A percentile compares a stretch with the other conserved stretches of the same genome.
Evolutionary conservation across 108 stramenopile species (phyloP).

Genomic region (Ochromonas danica): DNA sequence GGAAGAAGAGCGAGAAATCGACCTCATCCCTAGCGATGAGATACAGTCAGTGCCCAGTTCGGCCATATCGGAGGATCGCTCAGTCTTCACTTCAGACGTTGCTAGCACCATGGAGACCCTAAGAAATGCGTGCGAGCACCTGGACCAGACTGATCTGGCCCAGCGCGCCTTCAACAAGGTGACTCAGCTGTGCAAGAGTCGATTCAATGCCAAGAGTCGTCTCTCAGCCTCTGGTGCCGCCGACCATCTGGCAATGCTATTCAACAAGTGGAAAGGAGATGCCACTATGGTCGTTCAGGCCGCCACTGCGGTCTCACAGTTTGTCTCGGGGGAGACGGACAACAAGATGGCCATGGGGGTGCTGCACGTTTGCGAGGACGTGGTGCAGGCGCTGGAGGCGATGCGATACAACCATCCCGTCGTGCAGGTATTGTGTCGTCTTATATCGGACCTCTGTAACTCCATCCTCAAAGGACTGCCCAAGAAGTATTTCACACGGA

Average conservation of each 20-base stretch:
- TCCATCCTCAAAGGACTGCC: neutral
- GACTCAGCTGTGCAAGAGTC: neutral
- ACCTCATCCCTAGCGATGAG: too few relatives aligned
- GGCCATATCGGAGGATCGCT: too few relatives aligned
- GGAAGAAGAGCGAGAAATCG: too few relatives aligned
- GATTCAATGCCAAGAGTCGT: neutral
- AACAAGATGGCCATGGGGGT: neutral
- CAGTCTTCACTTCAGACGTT: too few relatives aligned
- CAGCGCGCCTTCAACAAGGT: too few relatives aligned
- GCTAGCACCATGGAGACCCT: too few relatives aligned
- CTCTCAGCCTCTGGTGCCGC: neutral
- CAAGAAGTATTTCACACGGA: neutral
- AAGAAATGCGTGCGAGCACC: too few relatives aligned
- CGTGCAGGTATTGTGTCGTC: neutral
- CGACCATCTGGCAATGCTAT: neutral
- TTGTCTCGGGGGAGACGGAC: neutral
- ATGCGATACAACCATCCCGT: neutral
- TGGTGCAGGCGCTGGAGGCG: neutral
- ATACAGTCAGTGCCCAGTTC: too few relatives aligned
- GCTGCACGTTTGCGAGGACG: neutral
- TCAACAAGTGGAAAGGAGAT: neutral
- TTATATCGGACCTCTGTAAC: neutral
- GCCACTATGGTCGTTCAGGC: neutral
- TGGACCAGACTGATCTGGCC: too few relatives aligned
- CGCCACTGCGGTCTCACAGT: neutral